Evolutionary conservation across 2,329 filamentous ascomycete genomes (phyloP).

Genomic region (Sordariomycetes sp.): DNA sequence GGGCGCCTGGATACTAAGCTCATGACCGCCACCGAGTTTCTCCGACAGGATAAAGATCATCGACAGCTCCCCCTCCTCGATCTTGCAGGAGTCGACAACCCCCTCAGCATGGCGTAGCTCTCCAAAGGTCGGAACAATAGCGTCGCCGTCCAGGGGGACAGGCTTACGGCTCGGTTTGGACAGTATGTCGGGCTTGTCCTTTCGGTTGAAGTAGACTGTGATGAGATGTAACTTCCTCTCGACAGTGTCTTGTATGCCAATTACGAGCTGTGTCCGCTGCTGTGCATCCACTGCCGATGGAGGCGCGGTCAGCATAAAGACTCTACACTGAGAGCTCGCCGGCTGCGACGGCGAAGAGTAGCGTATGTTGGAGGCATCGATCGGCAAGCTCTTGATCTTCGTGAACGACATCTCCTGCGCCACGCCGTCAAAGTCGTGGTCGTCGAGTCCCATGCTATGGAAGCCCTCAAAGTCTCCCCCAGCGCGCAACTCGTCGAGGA

Average conservation of each 20-base stretch:
- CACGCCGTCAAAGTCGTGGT: slow-evolving; percentile 58
- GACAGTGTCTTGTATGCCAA: slow-evolving; percentile 58
- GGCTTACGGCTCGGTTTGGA: slow-evolving; percentile 11
- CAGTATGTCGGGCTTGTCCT: slow-evolving; percentile 15
- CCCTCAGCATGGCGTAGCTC: slow-evolving; percentile 48
- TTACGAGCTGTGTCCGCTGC: slow-evolving; percentile 39
- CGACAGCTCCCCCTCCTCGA: slow-evolving; percentile 52
- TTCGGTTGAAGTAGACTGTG: slow-evolving; percentile 42
- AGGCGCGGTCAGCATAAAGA: slow-evolving; percentile 54
- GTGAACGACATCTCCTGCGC: slow-evolving; percentile 59
- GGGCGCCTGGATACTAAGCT: slow-evolving; percentile 60
- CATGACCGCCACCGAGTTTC: slow-evolving; percentile 46
- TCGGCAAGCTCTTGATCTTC: slow-evolving; percentile 54
- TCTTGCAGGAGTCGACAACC: slow-evolving; percentile 59
- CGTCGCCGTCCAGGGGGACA: slow-evolving; percentile 7
- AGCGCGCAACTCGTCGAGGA: slow-evolving; percentile 54
- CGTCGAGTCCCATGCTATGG: slow-evolving; percentile 58
- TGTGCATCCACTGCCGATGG: slow-evolving; percentile 38
- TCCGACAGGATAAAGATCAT: slow-evolving; percentile 59
- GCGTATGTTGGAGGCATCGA: slow-evolving; percentile 46
- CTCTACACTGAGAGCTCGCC: slow-evolving; percentile 37
- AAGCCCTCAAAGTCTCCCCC: slow-evolving; percentile 54
- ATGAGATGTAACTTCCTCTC: slow-evolving; percentile 57
- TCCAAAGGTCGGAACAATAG: slow-evolving; percentile 11
- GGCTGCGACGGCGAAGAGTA: slow-evolving; percentile 43